Evolutionary conservation across 164 flowering plant genomes (phyloP), one percentile per base, ranked within the genome.

Genomic region (Macadamia integrifolia): DNA sequence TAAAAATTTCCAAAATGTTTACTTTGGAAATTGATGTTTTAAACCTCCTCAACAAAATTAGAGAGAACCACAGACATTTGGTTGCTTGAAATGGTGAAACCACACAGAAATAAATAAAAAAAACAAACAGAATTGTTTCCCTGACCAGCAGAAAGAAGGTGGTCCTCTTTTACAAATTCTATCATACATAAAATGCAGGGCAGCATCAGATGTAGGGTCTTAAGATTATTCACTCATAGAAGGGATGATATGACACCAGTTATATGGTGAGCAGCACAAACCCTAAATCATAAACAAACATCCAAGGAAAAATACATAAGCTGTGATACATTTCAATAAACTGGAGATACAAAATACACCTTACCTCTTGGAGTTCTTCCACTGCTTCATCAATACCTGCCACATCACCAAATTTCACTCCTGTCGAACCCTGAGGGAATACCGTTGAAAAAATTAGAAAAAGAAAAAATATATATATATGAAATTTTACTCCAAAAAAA

Each of bases 341-440:
- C 40, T 35, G 40, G 40, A 35, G 40, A 5, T 35, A 35, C 5
- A 1, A 3, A 23, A 63, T 35, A 31, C 46, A 55, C 11, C 65
- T 63, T 69, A 91, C 98, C 96, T 93, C 98, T 67, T 86, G 94
- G 66, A 93, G 91, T 80, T 93, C 98, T 70, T 93, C 97, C 6
- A 93, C 98, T 65, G 98, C 98, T 80, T 89, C 94, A 64, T 93
- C 97, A 72, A 93, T 93, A 67, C 98, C 98, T 7, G 98, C 98
- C 48, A 93, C 90, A 77, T 91, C 97, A 69, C 69, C 61, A 76
- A 93, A 93, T 61, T 73, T 81, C 67, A 93, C 94, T 62, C 98
- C 97, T 40, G 98, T 93, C 72, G 97, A 89, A 74, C 98, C 98
- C 97, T 93, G 73, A 57, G 56, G 61, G 44, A 70, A 65, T 69